Conservation (phyloP, 306 rosid species). For the Prunus davidiana region DNA sequence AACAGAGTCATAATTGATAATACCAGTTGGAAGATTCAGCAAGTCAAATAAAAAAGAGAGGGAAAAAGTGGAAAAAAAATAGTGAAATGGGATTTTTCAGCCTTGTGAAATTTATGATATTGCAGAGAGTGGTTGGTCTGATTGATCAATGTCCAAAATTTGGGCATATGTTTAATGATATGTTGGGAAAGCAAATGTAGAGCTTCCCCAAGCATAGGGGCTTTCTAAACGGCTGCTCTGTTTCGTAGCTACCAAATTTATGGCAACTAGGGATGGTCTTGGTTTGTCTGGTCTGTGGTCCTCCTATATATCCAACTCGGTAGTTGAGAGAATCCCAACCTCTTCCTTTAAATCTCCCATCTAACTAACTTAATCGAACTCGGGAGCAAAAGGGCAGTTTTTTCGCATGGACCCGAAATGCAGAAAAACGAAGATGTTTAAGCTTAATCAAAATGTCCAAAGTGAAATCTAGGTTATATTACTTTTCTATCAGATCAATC, state of each 20-base stretch:
- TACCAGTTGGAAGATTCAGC: background rate
- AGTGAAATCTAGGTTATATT: too few species aligned
- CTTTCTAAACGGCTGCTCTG: background rate
- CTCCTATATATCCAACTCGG: background rate
- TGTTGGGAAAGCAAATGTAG: conserved; percentile 11
- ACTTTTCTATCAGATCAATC: too few species aligned
- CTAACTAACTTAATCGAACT: too few species aligned
- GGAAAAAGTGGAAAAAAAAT: background rate
- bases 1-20: background rate
- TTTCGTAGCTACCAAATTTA: conserved; percentile 18
- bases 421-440: too few species aligned
- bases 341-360: background rate
- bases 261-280: conserved; percentile 13
- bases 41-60: background rate
- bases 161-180: background rate
- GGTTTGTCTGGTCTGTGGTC: conserved; percentile 20
- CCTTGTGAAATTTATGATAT: conserved; percentile 8
- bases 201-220: background rate
- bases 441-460: too few species aligned
- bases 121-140: conserved; percentile 10
- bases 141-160: background rate
- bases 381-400: background rate
- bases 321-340: conserved; percentile 14
- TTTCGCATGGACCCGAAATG: background rate
- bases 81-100: background rate